These are phyloP conservation scores for Staphylotrichum tortipilum DNA, from an alignment of 495 filamentous ascomycete genomes.

Conservation along the genomic window DNA sequence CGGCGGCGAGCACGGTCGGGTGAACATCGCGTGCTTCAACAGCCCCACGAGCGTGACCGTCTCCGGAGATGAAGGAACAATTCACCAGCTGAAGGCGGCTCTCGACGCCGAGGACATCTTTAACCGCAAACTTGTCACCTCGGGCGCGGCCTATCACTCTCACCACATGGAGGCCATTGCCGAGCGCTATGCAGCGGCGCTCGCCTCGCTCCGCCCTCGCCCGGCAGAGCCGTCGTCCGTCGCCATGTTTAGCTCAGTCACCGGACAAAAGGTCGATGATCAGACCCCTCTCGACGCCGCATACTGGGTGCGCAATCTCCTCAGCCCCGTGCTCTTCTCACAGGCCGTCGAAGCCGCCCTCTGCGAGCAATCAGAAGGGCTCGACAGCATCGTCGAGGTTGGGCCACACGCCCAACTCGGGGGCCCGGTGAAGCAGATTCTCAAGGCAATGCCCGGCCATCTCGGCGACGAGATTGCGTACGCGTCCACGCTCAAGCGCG, in stretches of 20 bases:
- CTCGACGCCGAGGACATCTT: conserved; percentile 25
- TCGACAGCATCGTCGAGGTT: not conserved
- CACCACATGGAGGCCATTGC: conserved; percentile 34
- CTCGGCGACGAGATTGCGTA: not conserved
- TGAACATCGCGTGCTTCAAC: conserved; percentile 39
- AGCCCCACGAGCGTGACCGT: conserved; percentile 40
- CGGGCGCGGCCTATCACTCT: conserved; percentile 35
- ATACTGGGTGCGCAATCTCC: not conserved
- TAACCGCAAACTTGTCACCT: conserved; percentile 27
- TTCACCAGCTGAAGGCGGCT: conserved; percentile 24
- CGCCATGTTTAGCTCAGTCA: not conserved
- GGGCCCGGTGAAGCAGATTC: not conserved
- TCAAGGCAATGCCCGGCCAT: not conserved
- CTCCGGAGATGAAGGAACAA: conserved; percentile 30
- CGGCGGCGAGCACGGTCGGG: not conserved
- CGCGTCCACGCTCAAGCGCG: not conserved
- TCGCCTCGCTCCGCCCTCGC: not conserved
- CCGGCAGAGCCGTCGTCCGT: not conserved
- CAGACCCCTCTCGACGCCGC: not conserved
- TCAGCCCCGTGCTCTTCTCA: not conserved
- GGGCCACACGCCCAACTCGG: not conserved
- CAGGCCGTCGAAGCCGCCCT: not conserved
- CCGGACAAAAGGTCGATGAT: not conserved
- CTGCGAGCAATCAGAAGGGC: not conserved
- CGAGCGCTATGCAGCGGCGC: conserved; percentile 23